Base-by-base conservation (phyloP, 1,284 basidiomycete genomes). In the Malassezia obtusa region DNA sequence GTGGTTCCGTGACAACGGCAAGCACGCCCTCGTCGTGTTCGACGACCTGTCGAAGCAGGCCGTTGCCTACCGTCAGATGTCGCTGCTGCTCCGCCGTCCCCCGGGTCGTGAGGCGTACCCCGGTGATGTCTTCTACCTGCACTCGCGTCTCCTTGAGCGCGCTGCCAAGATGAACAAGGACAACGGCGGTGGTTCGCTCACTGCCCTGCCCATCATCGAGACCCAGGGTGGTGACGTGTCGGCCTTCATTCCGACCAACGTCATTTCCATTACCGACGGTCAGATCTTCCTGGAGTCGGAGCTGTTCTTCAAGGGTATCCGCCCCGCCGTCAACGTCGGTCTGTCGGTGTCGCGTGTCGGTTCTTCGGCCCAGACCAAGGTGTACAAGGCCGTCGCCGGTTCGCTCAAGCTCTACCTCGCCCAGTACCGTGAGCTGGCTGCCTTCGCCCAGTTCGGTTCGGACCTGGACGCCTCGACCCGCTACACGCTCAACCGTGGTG, bases 1-100 rank as follows among this genome's bases (percentile, higher is more conserved):
- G 81, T 98, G 92, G 92, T 98, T 98, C 92, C 89, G 92, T 81
- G 92, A 98, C 81, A 96, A 98, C 78, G 90, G 89, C 81, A 92
- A 88, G 78, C 80, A 81, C 80, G 80, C 92, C 69, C 83, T 96
- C 75, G 96, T 98, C 79, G 87, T 98, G 80, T 98, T 94, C 79
- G 92, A 98, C 76, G 92, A 98, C 79, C 80, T 98, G 79, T 98
- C 92, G 73, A 98, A 98, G 82, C 92, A 98, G 81, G 92, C 92
- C 74, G 92, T 98, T 61, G 92, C 92, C 70, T 98, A 98, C 83
- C 91, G 92, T 84, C 92, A 98, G 79, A 98, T 98, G 92, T 98
- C 92, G 60, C 83, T 98, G 65, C 83, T 98, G 45, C 89, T 98
- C 72, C 90, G 92, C 85, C 92, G 92, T 82, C 92, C 92, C 68